phyloP scores from a whole-genome alignment of 768 basidiomycete genomes.

The Russula olivacea region DNA sequence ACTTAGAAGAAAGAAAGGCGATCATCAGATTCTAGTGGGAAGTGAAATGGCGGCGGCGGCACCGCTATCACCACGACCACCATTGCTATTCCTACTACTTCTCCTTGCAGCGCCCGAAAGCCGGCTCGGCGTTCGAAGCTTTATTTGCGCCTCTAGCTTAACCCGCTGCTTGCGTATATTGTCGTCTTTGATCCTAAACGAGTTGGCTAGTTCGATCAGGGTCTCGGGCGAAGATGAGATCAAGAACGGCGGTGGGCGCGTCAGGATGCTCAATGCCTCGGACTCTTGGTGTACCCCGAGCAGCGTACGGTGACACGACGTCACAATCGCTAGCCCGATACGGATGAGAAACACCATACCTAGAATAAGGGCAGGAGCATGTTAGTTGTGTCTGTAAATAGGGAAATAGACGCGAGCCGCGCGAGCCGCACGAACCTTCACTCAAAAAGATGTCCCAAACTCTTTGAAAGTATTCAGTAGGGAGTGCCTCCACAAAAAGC shows the following conservation, averaged over 20 bases:
- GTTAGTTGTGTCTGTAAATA: neutral
- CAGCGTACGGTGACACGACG: conserved; percentile 53
- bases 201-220: conserved; percentile 54
- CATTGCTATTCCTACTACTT: neutral
- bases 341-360: conserved; percentile 71
- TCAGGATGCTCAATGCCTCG: conserved; percentile 43
- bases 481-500: conserved; percentile 62
- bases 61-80: neutral
- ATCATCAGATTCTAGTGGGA: conserved; percentile 23
- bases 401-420: too few species aligned
- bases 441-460: conserved; percentile 81
- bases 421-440: conserved; percentile 51
- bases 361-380: conserved; percentile 27
- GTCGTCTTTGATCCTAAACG: conserved; percentile 72
- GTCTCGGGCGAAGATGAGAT: conserved; percentile 58
- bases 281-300: conserved; percentile 47
- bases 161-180: conserved; percentile 68
- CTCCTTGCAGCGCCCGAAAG: conserved; percentile 7
- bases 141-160: conserved; percentile 71
- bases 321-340: conserved; percentile 60
- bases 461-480: conserved; percentile 58
- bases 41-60: conserved; percentile 28
- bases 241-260: conserved; percentile 44
- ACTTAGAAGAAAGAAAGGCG: neutral
- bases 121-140: conserved; percentile 47